phyloP scores from a whole-genome alignment of 2,329 filamentous ascomycete species.

The Colletotrichum musae region DNA sequence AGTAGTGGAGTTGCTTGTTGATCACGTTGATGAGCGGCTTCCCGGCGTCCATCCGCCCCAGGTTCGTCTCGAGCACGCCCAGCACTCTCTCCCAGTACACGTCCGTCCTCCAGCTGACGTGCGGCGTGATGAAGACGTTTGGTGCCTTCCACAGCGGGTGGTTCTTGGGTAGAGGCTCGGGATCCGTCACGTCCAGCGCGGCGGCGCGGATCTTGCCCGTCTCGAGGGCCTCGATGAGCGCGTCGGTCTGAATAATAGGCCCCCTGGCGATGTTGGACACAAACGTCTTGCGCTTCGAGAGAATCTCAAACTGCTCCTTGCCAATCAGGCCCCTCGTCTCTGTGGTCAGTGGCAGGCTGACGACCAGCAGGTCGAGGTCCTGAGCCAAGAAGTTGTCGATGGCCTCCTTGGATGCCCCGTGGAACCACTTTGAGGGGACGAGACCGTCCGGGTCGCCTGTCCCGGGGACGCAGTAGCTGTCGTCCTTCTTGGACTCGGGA shows the following conservation, averaged over 20 bases:
- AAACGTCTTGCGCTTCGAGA: slow-evolving; percentile 64
- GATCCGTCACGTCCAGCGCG: slow-evolving; percentile 80
- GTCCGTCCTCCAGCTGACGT: slow-evolving; percentile 53
- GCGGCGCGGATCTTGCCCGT: slow-evolving; percentile 64
- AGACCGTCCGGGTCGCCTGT: slow-evolving; percentile 65
- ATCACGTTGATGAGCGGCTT: slow-evolving; percentile 49
- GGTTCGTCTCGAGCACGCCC: slow-evolving; percentile 48
- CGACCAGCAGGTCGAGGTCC: slow-evolving; percentile 60
- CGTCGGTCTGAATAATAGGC: slow-evolving; percentile 57
- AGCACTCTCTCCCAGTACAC: slow-evolving; percentile 46
- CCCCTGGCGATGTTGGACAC: slow-evolving; percentile 77
- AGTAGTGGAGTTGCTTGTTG: slow-evolving; percentile 45
- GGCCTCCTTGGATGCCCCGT: slow-evolving; percentile 49
- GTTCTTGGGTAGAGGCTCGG: slow-evolving; percentile 76
- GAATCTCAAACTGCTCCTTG: slow-evolving; percentile 57
- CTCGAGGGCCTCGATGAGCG: slow-evolving; percentile 70
- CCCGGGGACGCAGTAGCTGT: slow-evolving; percentile 74
- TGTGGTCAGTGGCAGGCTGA: slow-evolving; percentile 58
- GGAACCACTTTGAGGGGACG: slow-evolving; percentile 60
- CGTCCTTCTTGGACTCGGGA: slow-evolving; percentile 69
- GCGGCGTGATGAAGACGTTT: slow-evolving; percentile 72
- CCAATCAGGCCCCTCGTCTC: slow-evolving; percentile 59
- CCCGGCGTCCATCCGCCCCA: slow-evolving; percentile 47
- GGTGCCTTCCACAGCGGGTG: slow-evolving; percentile 75
- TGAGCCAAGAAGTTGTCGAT: slow-evolving; percentile 59